phyloP scores from a whole-genome alignment of 2,329 filamentous ascomycete species.

The Talaromyces verruculosus region DNA sequence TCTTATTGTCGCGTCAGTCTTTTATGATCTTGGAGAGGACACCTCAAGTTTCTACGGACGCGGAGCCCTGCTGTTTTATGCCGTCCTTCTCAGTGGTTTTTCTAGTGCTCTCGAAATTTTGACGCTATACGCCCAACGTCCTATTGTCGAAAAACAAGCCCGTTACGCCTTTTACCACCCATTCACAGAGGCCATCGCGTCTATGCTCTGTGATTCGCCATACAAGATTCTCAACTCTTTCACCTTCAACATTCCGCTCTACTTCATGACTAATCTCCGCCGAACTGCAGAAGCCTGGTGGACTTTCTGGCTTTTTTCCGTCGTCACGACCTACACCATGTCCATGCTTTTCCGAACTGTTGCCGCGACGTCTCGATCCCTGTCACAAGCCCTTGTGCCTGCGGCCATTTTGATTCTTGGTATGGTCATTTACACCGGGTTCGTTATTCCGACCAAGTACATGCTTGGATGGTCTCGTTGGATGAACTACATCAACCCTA shows the following conservation, averaged over 20 bases:
- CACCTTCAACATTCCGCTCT: constrained; percentile 75
- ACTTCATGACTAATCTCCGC: constrained; percentile 83
- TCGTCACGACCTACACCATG: constrained; percentile 72
- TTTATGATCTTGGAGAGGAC: constrained; percentile 69
- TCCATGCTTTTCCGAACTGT: constrained; percentile 84
- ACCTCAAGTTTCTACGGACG: constrained; percentile 75
- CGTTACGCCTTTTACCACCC: constrained; percentile 89
- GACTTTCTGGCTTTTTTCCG: constrained; percentile 77
- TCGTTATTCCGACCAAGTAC: constrained; percentile 50
- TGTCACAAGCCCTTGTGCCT: constrained; percentile 58
- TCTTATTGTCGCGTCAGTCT: constrained; percentile 76
- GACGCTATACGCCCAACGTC: constrained; percentile 81
- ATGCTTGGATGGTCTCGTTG: constrained; percentile 81
- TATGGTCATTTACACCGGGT: constrained; percentile 52
- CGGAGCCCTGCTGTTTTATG: constrained; percentile 81
- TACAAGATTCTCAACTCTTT: constrained; percentile 76
- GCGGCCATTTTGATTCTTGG: constrained; percentile 51
- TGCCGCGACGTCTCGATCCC: constrained; percentile 69
- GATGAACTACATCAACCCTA: constrained; percentile 78
- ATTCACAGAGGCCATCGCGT: constrained; percentile 81
- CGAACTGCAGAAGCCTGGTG: constrained; percentile 76
- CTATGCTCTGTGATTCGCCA: constrained; percentile 82
- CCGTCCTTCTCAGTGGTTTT: constrained; percentile 82
- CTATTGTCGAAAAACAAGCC: constrained; percentile 86
- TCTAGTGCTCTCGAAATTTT: constrained; percentile 78